Evolutionary conservation across 805 yeast species (phyloP).

Genomic region (Saccharomycopsis javanensis): DNA sequence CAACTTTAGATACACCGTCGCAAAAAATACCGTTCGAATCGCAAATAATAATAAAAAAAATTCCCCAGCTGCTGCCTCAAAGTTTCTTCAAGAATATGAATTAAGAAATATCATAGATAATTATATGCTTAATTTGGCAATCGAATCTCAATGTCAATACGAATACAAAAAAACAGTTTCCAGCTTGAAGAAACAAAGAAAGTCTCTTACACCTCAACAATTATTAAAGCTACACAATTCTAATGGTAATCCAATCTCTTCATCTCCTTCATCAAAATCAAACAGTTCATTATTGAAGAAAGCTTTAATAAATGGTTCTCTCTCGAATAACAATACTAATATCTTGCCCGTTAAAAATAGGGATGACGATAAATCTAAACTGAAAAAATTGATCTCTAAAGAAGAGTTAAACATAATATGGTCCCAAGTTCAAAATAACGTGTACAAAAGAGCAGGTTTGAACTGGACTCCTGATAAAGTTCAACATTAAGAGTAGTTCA

Average conservation of each 20-base stretch:
- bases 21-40: conserved; percentile 48
- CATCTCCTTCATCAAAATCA: conserved; percentile 2
- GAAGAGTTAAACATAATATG: conserved; percentile 52
- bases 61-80: not conserved
- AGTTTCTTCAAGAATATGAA: conserved; percentile 42
- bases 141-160: conserved; percentile 59
- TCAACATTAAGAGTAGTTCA: not conserved
- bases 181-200: conserved; percentile 35
- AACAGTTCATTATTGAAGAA: conserved; percentile 24
- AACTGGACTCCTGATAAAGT: conserved; percentile 44
- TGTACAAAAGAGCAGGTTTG: conserved; percentile 48
- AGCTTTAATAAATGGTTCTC: conserved; percentile 24
- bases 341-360: not conserved
- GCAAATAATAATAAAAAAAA: conserved; percentile 32
- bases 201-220: conserved; percentile 11
- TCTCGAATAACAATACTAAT: conserved; percentile 16
- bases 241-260: conserved; percentile 9
- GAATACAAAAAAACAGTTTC: conserved; percentile 50
- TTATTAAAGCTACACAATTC: conserved; percentile 8
- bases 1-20: conserved; percentile 48
- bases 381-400: conserved; percentile 30
- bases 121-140: conserved; percentile 51
- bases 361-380: not conserved
- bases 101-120: conserved; percentile 72
- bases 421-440: conserved; percentile 52